Base-by-base conservation (phyloP, 306 rosid species). In the Herpetospermum pedunculosum region DNA sequence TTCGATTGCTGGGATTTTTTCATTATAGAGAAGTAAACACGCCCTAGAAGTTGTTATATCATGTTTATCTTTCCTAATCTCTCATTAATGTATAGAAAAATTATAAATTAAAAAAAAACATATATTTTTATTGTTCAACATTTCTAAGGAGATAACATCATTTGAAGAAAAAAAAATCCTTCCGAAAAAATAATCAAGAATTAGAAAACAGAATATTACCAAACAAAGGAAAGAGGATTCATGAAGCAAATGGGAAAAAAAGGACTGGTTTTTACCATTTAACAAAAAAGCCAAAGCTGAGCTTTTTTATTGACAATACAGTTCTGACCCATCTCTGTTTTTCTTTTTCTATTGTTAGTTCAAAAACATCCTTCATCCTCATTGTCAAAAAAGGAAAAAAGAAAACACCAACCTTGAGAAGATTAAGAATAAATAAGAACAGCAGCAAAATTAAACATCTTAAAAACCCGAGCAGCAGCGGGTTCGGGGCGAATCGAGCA, bases 341-440 rank as follows among this genome's bases (percentile, higher is more conserved):
- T 69, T 44, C 50, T 15, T 69, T 69, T 69, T 69, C 74, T 69
- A 69, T 69, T 28, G 74, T 69, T 69, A 69, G 74, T 69, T 69
- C 57, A 44, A 69, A 64, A 46, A 28, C 57, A 69, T 44, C 74
- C 74, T 69, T 29, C 73, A 37, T 38, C 70, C 47, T 38, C 73
- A 44, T 26, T 68, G 38, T 68, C 49, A 68, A 43, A 63, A 35
- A 15, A 59, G 0, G 2, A 23, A 53, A 53, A 3, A 25, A 23
- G 2, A 11, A 65, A 37, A 63, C 47, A 63, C 14, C 50, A 65
- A 63, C 30, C 3, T 63, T 63, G 8, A 63, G 46, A 35, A 35
- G 70, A 63, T 35, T 63, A 67, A 68, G 28, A 69, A 69, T 8
- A 69, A 69, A 47, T 67, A 69, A 44, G 57, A 69, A 69, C 52